phyloP scores from a whole-genome alignment of 805 yeast species.

The Saturnispora ahearnii region DNA sequence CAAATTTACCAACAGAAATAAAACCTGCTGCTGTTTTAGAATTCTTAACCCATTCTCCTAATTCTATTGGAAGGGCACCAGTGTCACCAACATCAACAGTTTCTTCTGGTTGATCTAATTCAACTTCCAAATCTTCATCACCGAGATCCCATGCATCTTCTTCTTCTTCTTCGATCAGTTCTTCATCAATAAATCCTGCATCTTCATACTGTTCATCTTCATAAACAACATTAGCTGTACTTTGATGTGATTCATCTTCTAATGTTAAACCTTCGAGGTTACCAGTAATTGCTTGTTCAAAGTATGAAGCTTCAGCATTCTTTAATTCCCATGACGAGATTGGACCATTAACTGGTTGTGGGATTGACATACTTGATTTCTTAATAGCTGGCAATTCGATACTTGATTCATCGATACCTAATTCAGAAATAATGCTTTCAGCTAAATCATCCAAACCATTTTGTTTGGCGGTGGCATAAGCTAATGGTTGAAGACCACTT shows the following conservation, averaged over 20 bases:
- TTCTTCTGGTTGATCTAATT: constrained; percentile 34
- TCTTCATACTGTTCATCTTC: constrained; percentile 13
- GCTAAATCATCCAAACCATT: constrained; percentile 76
- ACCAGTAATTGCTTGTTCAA: constrained; percentile 77
- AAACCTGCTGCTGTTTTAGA: constrained; percentile 86
- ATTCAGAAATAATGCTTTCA: constrained; percentile 55
- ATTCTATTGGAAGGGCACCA: constrained; percentile 41
- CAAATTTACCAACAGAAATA: constrained; percentile 94
- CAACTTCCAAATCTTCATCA: constrained; percentile 63
- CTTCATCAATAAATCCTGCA: constrained; percentile 28
- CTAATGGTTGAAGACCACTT: constrained; percentile 78
- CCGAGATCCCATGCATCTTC: constrained; percentile 53
- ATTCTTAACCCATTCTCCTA: constrained; percentile 76
- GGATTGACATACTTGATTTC: constrained; percentile 34
- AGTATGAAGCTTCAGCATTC: constrained; percentile 63
- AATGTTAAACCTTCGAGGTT: constrained; percentile 57
- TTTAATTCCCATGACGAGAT: constrained; percentile 73
- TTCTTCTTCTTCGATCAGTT: constrained; percentile 45
- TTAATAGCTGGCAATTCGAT: constrained; percentile 33
- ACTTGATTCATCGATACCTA: constrained; percentile 55
- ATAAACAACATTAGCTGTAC: constrained; percentile 18
- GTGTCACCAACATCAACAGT: constrained; percentile 21
- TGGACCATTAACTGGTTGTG: constrained; percentile 40
- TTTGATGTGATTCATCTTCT: constrained; percentile 18
- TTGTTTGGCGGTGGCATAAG: constrained; percentile 85